These are phyloP conservation scores for Wickerhamiella musiphila DNA, from an alignment of 805 yeast genomes.

Conservation along the genomic window DNA sequence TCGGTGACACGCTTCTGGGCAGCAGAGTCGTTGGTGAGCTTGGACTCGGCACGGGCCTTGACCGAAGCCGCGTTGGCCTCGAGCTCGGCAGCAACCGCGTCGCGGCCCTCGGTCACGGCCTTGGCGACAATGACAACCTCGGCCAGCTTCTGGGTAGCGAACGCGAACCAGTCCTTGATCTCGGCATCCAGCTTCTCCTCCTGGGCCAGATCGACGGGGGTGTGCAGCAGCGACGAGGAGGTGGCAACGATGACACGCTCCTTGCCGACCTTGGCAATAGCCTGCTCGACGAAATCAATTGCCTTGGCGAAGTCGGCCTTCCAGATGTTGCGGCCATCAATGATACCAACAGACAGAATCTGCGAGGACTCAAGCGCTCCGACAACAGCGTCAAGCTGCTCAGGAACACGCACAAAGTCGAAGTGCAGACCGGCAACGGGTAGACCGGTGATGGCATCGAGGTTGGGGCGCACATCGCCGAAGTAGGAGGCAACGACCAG, in stretches of 20 bases:
- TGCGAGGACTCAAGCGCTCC: constrained; percentile 51
- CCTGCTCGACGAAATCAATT: constrained; percentile 61
- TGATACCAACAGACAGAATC: constrained; percentile 86
- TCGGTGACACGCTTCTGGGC: constrained; percentile 78
- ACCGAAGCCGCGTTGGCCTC: constrained; percentile 78
- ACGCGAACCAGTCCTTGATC: constrained; percentile 95
- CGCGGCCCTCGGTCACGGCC: constrained; percentile 53
- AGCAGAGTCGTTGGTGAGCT: constrained; percentile 77
- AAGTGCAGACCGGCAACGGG: constrained; percentile 94
- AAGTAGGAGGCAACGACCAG: constrained; percentile 80
- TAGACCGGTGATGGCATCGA: constrained; percentile 69
- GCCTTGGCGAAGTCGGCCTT: constrained; percentile 87
- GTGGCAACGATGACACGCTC: constrained; percentile 66
- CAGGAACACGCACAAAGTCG: constrained; percentile 91
- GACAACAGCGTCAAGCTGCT: constrained; percentile 75
- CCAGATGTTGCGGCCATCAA: constrained; percentile 99
- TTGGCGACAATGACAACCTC: constrained; percentile 88
- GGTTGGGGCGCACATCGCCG: constrained; percentile 97
- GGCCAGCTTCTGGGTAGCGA: constrained; percentile 86
- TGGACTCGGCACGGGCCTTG: constrained; percentile 69
- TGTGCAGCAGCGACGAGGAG: constrained; percentile 92
- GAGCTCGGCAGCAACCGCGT: constrained; percentile 57
- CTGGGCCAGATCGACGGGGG: constrained; percentile 89
- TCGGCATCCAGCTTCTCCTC: constrained; percentile 83
- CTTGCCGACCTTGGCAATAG: constrained; percentile 73